Percentiles rank a stretch among this genome's conserved stretches.
phyloP scores from a whole-genome alignment of 73 alveolate genomes.

The Paramecium octaurelia region DNA sequence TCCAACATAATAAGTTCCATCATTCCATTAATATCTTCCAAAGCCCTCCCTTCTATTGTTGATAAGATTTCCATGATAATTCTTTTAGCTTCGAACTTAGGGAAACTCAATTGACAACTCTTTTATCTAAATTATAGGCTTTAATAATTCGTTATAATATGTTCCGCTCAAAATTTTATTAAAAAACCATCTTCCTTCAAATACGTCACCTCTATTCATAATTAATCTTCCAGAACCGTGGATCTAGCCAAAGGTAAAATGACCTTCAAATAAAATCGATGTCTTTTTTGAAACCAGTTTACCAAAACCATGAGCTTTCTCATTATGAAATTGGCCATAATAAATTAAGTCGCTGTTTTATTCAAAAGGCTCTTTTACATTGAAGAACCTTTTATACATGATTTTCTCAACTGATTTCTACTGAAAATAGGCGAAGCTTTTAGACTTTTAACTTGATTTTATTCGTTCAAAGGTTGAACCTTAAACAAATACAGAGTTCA shows the following conservation, averaged over 20 bases:
- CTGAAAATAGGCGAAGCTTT: neutral
- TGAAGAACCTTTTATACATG: neutral
- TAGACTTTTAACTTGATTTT: neutral
- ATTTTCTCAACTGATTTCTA: neutral
- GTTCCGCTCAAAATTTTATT: neutral
- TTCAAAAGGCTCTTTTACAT: neutral
- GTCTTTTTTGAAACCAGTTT: neutral
- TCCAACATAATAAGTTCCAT: conserved; percentile 37
- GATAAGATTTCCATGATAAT: neutral
- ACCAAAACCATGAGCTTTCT: conserved; percentile 23
- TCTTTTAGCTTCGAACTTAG: neutral
- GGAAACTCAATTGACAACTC: neutral
- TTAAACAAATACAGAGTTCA: neutral
- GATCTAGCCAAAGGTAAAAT: neutral
- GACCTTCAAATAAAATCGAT: neutral
- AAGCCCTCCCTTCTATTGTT: conserved; percentile 60
- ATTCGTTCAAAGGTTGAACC: neutral
- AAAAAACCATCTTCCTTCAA: conserved; percentile 8
- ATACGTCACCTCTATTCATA: neutral
- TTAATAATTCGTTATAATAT: neutral
- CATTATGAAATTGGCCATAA: neutral
- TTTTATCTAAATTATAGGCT: neutral
- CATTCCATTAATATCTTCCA: conserved; percentile 48
- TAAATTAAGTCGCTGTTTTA: neutral
- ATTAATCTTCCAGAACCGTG: conserved; percentile 7